Base-by-base conservation (phyloP, 2,329 filamentous ascomycete species). In the Alternaria panax region DNA sequence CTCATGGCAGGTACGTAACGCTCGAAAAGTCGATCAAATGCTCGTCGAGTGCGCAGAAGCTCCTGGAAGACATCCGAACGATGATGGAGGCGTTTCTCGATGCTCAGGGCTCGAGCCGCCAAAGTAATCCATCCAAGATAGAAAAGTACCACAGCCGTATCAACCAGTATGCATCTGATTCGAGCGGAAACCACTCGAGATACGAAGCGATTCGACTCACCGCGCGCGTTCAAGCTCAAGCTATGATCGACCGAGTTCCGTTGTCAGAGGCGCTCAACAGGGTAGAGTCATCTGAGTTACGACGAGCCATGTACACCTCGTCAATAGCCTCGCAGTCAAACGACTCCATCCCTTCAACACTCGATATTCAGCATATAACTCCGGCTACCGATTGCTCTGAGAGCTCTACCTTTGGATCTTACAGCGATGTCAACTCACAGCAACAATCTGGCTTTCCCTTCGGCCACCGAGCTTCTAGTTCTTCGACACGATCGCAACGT, bases 161-260 rank as follows among this genome's bases (percentile, higher is more conserved):
- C 5, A 59, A 50, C 1, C 51, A 68, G 7, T 73, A 69, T 41
- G 65, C 57, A 0, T 51, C 68, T 27, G 52, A 66, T 7, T 46
- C 65, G 1, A 71, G 59, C 6, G 14, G 51, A 11, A 55, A 51
- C 6, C 75, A 75, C 41, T 73, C 69, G 68, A 75, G 62, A 45
- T 78, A 78, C 58, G 77, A 79, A 51, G 75, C 75, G 1, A 65
- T 75, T n/a, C 75, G 77, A 0, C 64, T 79, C 12, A 60, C 73
- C 1, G 65, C 71, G 6, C 51, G 75, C 9, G 61, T 79, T 12
- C 72, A 72, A 63, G 74, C 77, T 7, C 71, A 64, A 4, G 74
- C 77, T 1, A 74, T 79, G 24, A 54, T 71, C 1, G 56, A 63
- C 8, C 61, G 70, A 2, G 51, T 65, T 0, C 69, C 72, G 1